Conservation (phyloP, 192 early-diverging fungal species). For the Jimgerdemannia flammicorona region DNA sequence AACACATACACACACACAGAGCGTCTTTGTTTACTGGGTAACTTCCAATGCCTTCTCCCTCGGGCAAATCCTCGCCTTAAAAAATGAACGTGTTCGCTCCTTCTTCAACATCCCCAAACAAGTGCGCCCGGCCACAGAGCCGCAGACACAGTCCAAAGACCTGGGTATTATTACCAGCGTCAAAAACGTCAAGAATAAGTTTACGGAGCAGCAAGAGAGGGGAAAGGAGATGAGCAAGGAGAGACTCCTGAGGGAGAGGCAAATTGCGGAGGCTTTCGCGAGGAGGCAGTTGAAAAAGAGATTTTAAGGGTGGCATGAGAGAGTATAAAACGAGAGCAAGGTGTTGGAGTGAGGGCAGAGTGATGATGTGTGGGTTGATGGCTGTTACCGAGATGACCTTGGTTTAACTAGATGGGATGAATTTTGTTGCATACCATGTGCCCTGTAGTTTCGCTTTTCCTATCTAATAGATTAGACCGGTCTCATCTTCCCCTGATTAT, state of each 20-base stretch:
- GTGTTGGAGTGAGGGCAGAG: too few relatives aligned
- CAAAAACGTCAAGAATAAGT: slow-evolving; percentile 43
- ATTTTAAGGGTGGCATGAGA: slow-evolving; percentile 15
- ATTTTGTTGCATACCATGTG: not conserved
- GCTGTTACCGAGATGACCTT: too few relatives aligned
- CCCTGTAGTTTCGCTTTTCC: not conserved
- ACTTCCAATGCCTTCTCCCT: slow-evolving; percentile 71
- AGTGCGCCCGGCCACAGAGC: slow-evolving; percentile 33
- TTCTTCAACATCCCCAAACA: slow-evolving; percentile 57
- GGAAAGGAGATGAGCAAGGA: slow-evolving; percentile 34
- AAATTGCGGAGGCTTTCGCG: slow-evolving; percentile 30
- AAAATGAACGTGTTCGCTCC: slow-evolving; percentile 49
- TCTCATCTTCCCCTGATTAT: too few relatives aligned
- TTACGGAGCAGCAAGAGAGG: slow-evolving; percentile 16
- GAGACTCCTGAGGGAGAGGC: slow-evolving; percentile 28
- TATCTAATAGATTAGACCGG: not conserved
- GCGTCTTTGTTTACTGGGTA: slow-evolving; percentile 84
- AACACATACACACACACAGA: too few relatives aligned
- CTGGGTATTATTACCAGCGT: slow-evolving; percentile 26
- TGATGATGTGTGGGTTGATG: too few relatives aligned
- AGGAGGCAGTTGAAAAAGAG: slow-evolving; percentile 28
- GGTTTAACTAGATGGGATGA: too few relatives aligned
- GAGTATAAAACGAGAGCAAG: too few relatives aligned
- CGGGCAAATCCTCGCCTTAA: slow-evolving; percentile 64
- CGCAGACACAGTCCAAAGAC: slow-evolving; percentile 25